A percentile compares a stretch with the other conserved stretches of the same genome.
These are phyloP conservation scores for Hypoxylon subgilvum DNA, from an alignment of 495 filamentous ascomycete genomes.

Conservation along the genomic window DNA sequence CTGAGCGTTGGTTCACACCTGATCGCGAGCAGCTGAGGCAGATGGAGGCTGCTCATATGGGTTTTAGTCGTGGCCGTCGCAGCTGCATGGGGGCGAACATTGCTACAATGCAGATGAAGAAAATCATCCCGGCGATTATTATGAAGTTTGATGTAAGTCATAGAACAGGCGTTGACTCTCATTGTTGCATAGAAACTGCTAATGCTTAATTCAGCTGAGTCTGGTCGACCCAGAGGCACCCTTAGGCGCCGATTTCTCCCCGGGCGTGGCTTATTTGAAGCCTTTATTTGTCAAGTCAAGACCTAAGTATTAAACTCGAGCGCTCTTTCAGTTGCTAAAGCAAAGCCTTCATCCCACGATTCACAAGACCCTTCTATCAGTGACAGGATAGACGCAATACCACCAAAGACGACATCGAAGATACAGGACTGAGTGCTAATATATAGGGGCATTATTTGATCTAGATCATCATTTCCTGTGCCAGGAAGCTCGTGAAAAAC, in stretches of 20 bases:
- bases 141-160: constrained; percentile 38
- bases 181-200: constrained; percentile 2
- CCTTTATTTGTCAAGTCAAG: constrained; percentile 24
- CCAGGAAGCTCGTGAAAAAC: too few relatives aligned
- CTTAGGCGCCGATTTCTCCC: constrained; percentile 16
- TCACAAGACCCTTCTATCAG: too few relatives aligned
- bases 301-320: not conserved
- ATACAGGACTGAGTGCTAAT: too few relatives aligned
- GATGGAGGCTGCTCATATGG: constrained; percentile 53
- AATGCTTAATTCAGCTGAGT: constrained; percentile 20
- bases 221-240: constrained; percentile 25
- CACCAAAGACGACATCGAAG: too few relatives aligned
- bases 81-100: constrained; percentile 71
- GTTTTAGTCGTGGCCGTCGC: constrained; percentile 65
- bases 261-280: constrained; percentile 7
- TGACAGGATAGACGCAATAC: too few relatives aligned
- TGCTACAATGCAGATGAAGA: constrained; percentile 66
- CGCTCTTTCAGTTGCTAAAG: too few relatives aligned
- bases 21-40: constrained; percentile 43
- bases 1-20: constrained; percentile 60
- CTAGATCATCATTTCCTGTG: too few relatives aligned
- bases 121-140: constrained; percentile 66
- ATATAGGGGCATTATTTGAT: too few relatives aligned
- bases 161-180: not conserved
- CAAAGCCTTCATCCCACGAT: too few relatives aligned